These are phyloP conservation scores for Ganoderma boninense DNA, from an alignment of 1,284 basidiomycete species.

Conservation along the genomic window DNA sequence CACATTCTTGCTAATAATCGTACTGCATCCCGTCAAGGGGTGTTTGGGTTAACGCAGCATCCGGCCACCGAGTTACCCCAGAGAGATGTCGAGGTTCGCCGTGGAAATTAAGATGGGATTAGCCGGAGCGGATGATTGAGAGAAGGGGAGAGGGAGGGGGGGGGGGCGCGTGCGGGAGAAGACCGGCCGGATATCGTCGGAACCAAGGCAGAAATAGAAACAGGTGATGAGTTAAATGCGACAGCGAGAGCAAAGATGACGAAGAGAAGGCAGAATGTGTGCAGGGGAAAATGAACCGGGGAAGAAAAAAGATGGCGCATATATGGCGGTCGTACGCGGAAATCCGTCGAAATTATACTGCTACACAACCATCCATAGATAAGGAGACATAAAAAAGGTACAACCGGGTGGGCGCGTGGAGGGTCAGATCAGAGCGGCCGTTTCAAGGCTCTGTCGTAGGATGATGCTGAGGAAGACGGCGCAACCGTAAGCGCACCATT, in stretches of 20 bases:
- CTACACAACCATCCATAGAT: constrained; percentile 36
- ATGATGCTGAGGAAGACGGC: constrained; percentile 49
- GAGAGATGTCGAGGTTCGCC: constrained; percentile 8
- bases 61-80: neutral
- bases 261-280: constrained; percentile 19
- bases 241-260: constrained; percentile 19
- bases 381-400: constrained; percentile 19
- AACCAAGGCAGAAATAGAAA: constrained; percentile 18
- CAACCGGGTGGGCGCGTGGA: constrained; percentile 22
- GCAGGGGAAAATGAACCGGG: constrained; percentile 24
- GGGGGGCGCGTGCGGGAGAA: constrained; percentile 21
- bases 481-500: constrained; percentile 35
- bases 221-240: constrained; percentile 30
- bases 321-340: constrained; percentile 17
- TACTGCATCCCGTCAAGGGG: constrained; percentile 45
- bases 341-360: constrained; percentile 29
- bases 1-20: constrained; percentile 76
- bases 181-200: constrained; percentile 19
- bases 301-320: constrained; percentile 32
- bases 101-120: constrained; percentile 3
- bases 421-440: constrained; percentile 51
- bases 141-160: no score
- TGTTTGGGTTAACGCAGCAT: constrained; percentile 1
- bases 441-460: constrained; percentile 53
- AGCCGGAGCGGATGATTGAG: constrained; percentile 17